phyloP scores from a whole-genome alignment of 805 yeast species.

The Candida corydali region DNA sequence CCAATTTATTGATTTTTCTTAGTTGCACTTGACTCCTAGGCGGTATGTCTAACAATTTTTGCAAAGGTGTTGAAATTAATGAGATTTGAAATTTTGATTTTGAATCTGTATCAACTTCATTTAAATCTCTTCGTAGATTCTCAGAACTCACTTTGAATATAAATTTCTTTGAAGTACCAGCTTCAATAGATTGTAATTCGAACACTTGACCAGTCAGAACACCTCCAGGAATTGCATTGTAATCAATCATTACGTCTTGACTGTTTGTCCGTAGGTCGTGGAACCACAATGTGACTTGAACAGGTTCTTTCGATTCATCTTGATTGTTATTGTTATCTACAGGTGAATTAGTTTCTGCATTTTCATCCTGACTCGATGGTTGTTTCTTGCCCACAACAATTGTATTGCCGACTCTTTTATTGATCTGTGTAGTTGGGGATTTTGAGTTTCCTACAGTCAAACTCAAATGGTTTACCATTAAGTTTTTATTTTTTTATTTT shows the following conservation, averaged over 20 bases:
- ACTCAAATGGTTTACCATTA: no score
- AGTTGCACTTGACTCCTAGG: constrained; percentile 65
- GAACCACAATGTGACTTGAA: constrained; percentile 48
- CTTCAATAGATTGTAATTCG: constrained; percentile 52
- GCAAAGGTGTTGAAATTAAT: constrained; percentile 56
- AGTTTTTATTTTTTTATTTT: no score
- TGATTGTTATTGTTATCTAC: neutral
- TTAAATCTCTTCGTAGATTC: constrained; percentile 13
- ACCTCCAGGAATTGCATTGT: constrained; percentile 57
- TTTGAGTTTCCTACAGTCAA: constrained; percentile 14
- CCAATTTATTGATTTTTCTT: constrained; percentile 34
- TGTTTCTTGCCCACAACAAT: constrained; percentile 16
- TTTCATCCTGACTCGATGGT: no score
- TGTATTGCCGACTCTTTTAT: constrained; percentile 19
- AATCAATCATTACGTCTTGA: constrained; percentile 62
- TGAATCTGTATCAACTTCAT: constrained; percentile 9
- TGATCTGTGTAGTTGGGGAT: constrained; percentile 3
- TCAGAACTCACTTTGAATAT: constrained; percentile 14
- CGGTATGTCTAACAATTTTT: constrained; percentile 57
- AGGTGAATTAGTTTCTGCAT: neutral
- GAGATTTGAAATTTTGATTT: constrained; percentile 45
- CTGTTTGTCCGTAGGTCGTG: constrained; percentile 63
- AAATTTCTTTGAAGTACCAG: constrained; percentile 11
- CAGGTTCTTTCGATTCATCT: constrained; percentile 17
- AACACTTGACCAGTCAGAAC: constrained; percentile 73